Evolutionary conservation across 805 yeast species (phyloP).

Genomic region (Lachancea meyersii): DNA sequence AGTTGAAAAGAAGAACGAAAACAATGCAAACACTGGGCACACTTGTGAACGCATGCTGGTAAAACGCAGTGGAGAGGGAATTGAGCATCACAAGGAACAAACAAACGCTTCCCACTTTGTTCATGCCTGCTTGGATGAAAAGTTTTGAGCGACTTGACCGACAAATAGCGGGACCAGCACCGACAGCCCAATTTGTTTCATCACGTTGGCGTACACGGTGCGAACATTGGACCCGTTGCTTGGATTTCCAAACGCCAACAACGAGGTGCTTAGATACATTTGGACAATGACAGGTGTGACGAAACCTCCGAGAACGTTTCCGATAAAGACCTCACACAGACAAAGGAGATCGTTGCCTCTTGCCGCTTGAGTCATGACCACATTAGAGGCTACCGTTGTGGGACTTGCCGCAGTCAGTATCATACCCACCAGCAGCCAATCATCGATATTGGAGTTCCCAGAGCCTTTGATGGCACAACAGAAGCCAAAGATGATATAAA

Average conservation of each 20-base stretch:
- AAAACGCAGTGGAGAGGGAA: conserved; percentile 82
- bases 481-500: conserved; percentile 66
- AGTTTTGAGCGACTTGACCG: conserved; percentile 76
- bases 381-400: conserved; percentile 87
- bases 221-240: conserved; percentile 47
- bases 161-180: conserved; percentile 81
- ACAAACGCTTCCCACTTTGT: conserved; percentile 75
- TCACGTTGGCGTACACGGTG: conserved; percentile 61
- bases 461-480: conserved; percentile 61
- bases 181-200: conserved; percentile 81
- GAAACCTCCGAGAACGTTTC: conserved; percentile 81
- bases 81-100: conserved; percentile 69
- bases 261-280: conserved; percentile 48
- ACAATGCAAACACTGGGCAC: conserved; percentile 65
- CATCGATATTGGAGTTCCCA: conserved; percentile 51
- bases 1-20: conserved; percentile 74
- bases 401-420: conserved; percentile 84
- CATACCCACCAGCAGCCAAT: conserved; percentile 75
- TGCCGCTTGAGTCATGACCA: conserved; percentile 83
- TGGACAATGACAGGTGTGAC: conserved; percentile 81
- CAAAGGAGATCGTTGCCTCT: conserved; percentile 77
- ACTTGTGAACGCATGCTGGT: conserved; percentile 68
- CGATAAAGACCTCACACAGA: conserved; percentile 77
- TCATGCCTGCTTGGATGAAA: conserved; percentile 60
- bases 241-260: conserved; percentile 80